phyloP scores from a whole-genome alignment of 2,329 filamentous ascomycete genomes.

The Trichoderma lentiforme region DNA sequence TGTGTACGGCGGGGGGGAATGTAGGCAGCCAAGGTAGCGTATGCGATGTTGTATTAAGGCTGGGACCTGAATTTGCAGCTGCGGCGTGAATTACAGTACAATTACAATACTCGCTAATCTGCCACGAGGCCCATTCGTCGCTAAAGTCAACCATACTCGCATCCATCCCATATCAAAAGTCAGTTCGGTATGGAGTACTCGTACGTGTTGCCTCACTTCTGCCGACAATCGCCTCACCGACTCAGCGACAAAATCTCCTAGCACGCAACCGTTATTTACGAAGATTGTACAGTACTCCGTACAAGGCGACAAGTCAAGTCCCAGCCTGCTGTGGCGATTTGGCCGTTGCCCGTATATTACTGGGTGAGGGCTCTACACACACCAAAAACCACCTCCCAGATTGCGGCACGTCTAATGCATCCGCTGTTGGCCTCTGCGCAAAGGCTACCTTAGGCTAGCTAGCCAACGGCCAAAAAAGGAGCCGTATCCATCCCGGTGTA shows the following conservation, averaged over 20 bases:
- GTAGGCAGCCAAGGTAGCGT: neutral
- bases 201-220: neutral
- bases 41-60: neutral
- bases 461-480: neutral
- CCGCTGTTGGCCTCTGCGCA: conserved; percentile 7
- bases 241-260: neutral
- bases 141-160: neutral
- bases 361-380: conserved; percentile 13
- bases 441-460: neutral
- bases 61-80: neutral
- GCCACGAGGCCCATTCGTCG: neutral
- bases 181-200: neutral
- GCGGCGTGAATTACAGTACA: neutral
- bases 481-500: neutral
- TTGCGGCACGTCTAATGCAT: conserved; percentile 14
- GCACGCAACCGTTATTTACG: neutral
- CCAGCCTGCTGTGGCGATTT: conserved; percentile 15
- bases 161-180: neutral
- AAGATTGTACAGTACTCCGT: no score
- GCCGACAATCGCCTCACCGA: neutral
- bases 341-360: conserved; percentile 11
- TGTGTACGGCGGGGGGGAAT: neutral
- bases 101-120: neutral
- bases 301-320: neutral
- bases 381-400: conserved; percentile 5